Base-by-base conservation (phyloP, 345 rosid genomes). In the Eucalyptus tenuipes region DNA sequence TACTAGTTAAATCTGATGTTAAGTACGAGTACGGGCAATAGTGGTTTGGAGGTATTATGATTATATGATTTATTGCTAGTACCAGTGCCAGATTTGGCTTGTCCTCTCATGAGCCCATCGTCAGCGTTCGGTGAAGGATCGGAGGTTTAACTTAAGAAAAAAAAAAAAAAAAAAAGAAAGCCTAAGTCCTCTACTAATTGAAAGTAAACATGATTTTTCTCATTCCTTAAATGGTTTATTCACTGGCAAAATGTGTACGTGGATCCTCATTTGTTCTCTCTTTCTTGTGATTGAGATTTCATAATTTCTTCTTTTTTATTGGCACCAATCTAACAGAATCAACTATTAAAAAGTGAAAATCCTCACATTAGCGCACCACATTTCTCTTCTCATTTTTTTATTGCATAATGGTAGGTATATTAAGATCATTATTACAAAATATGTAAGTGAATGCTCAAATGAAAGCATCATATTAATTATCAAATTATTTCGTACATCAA, bases 101-200 rank as follows among this genome's bases (percentile, higher is more conserved):
- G 27, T 20, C 47, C 45, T 20, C 81, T 40, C 25, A 6, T 71
- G 25, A 37, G 27, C 82, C 82, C 27, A 5, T 10, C 1, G 81
- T 40, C 25, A 3, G 80, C 25, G 12, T 31, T 33, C 4, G 11
- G 24, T 6, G 13, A 68, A 33, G 44, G 44, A 0, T 18, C 10
- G 12, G 80, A 17, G 80, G 25, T 68, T 68, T 7, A 17, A 5
- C 6, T 64, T n/a, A 5, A 2, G 2, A 5, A 27, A 12, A 29
- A 6, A 59, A 59, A 2, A 10, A 57, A 57, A 25, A 57, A 1
- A 59, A 0, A 3, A 12, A 59, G 1, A 3, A 59, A 24, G 0
- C 27, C 61, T 55, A 9, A 55, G 29, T 61, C 15, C 31, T 27
- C 40, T 64, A n/a, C 75, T n/a, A 15, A 8, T 64, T 7, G 75